These are phyloP conservation scores for Phyllosticta citriasiana DNA, from an alignment of 2,329 filamentous ascomycete species.

Conservation along the genomic window DNA sequence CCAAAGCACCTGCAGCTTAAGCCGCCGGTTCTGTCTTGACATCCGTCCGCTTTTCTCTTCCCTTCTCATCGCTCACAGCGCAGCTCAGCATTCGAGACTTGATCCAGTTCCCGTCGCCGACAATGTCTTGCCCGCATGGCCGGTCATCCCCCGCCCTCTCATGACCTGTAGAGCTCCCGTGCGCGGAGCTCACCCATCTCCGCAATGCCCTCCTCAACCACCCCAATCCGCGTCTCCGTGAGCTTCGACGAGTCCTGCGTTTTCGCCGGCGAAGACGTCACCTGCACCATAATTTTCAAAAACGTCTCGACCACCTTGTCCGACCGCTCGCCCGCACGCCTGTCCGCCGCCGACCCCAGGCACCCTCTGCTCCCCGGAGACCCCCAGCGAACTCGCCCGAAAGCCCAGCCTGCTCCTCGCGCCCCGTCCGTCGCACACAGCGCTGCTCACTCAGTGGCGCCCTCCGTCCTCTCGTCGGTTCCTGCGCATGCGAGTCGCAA, in stretches of 20 bases:
- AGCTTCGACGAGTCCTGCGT: conserved; percentile 90
- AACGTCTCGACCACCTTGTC: conserved; percentile 55
- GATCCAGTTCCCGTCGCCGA: not conserved
- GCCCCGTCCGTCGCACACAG: conserved; percentile 16
- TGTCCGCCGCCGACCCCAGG: conserved; percentile 16
- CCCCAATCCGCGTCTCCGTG: conserved; percentile 88
- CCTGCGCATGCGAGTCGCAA: conserved; percentile 6
- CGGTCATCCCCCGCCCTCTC: conserved; percentile 7
- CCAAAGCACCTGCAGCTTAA: not conserved
- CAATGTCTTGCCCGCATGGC: conserved; percentile 4
- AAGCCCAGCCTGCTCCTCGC: conserved; percentile 14
- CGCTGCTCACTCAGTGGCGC: conserved; percentile 18
- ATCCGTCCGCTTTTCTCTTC: not conserved
- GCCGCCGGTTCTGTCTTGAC: not conserved
- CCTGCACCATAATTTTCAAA: conserved; percentile 93
- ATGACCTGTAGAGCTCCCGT: conserved; percentile 10
- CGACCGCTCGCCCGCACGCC: conserved; percentile 22
- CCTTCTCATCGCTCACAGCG: not conserved
- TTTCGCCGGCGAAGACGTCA: conserved; percentile 91
- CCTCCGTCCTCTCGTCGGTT: conserved; percentile 28
- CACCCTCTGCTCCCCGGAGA: conserved; percentile 2
- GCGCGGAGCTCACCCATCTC: conserved; percentile 10
- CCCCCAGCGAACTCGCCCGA: conserved; percentile 5
- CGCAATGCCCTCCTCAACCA: conserved; percentile 8
- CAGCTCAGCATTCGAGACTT: not conserved